Percentiles rank a stretch among this genome's conserved stretches.
Conservation (phyloP, 306 rosid genomes). For the Myrica gale region DNA sequence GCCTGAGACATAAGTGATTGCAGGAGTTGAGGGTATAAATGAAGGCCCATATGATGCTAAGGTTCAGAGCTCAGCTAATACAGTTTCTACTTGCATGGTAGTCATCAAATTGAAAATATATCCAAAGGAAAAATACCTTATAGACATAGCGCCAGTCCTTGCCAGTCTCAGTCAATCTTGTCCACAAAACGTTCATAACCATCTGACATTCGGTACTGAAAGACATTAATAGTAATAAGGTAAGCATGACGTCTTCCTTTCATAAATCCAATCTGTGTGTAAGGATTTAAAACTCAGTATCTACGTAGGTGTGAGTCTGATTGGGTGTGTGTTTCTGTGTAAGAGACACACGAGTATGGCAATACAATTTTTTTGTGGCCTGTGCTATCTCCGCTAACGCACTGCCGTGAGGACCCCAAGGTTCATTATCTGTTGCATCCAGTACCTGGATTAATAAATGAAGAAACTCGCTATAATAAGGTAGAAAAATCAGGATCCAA, state of each 20-base stretch:
- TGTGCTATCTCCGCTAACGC: conserved; percentile 86
- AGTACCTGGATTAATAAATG: conserved; percentile 54
- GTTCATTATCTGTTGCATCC: conserved; percentile 98
- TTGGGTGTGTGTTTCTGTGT: no score
- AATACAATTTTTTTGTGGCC: conserved; percentile 93
- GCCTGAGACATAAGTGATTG: conserved; percentile 59
- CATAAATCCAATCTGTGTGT: background rate
- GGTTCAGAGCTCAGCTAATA: background rate
- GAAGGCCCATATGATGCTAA: background rate
- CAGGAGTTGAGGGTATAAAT: conserved; percentile 27
- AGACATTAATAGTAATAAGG: conserved; percentile 34
- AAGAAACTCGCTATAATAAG: conserved; percentile 4
- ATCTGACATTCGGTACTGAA: conserved; percentile 94
- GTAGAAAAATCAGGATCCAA: conserved; percentile 9
- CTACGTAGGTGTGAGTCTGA: no score
- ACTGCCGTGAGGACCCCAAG: conserved; percentile 99
- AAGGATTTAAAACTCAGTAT: conserved; percentile 3
- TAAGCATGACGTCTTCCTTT: conserved; percentile 16
- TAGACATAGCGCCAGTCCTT: conserved; percentile 97
- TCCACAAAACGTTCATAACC: conserved; percentile 97
- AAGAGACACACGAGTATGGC: conserved; percentile 4
- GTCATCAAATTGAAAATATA: background rate
- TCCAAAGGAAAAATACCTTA: conserved; percentile 55
- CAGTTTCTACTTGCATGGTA: background rate
- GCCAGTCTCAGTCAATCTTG: conserved; percentile 88